Conservation (phyloP, 345 rosid species). For the Garcia nutans region DNA sequence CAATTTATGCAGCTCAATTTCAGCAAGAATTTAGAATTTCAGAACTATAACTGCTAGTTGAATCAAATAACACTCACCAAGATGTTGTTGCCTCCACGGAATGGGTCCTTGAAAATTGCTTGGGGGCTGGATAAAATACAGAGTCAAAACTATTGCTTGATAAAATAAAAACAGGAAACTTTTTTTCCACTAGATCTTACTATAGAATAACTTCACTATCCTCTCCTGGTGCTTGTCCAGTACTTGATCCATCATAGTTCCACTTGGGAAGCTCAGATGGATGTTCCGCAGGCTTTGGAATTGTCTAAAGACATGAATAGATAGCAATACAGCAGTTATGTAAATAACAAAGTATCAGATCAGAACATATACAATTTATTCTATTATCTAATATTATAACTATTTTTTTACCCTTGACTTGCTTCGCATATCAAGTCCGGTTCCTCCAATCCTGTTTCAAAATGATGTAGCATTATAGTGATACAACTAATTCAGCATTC, state of each 20-base stretch:
- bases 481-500: background rate
- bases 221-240: slow-evolving; percentile 96
- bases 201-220: slow-evolving; percentile 97
- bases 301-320: slow-evolving; percentile 46
- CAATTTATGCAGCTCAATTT: background rate
- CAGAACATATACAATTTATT: slow-evolving; percentile 10
- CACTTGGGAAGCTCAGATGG: slow-evolving; percentile 98
- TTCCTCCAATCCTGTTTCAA: slow-evolving; percentile 85
- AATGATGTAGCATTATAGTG: slow-evolving; percentile 5
- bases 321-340: slow-evolving; percentile 1
- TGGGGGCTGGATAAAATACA: slow-evolving; percentile 63
- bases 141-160: slow-evolving; percentile 18
- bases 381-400: background rate
- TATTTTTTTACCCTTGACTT: slow-evolving; percentile 73
- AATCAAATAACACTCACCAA: slow-evolving; percentile 54
- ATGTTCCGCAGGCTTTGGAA: slow-evolving; percentile 77
- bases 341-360: slow-evolving; percentile 10
- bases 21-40: background rate
- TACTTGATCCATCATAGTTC: slow-evolving; percentile 99
- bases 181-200: slow-evolving; percentile 47
- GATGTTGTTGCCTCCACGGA: slow-evolving; percentile 95
- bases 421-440: slow-evolving; percentile 85
- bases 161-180: background rate
- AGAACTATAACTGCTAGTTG: background rate
- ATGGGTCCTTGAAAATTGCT: slow-evolving; percentile 93